Percentiles rank a stretch among this genome's conserved stretches.
These are phyloP conservation scores for Penicillium rolfsii DNA, from an alignment of 2,329 filamentous ascomycete species.

Conservation along the genomic window DNA sequence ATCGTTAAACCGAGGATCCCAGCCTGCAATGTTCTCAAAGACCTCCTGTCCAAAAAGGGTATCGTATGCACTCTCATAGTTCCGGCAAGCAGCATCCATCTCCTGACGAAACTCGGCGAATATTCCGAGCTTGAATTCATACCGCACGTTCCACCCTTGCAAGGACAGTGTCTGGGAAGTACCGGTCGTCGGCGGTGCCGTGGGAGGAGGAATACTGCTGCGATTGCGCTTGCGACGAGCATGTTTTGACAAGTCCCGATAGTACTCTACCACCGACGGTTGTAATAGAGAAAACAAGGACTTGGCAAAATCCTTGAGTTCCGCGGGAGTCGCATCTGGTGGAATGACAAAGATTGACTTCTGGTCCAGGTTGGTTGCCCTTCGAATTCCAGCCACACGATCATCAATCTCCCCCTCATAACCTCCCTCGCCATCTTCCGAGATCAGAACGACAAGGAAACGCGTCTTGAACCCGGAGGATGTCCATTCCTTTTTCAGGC, in stretches of 20 bases:
- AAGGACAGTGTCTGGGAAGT: slow-evolving; percentile 84
- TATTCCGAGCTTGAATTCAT: slow-evolving; percentile 89
- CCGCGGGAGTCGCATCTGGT: slow-evolving; percentile 69
- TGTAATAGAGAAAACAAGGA: slow-evolving; percentile 74
- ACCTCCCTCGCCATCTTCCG: slow-evolving; percentile 69
- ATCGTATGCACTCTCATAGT: slow-evolving; percentile 86
- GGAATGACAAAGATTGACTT: slow-evolving; percentile 87
- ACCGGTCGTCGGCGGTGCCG: slow-evolving; percentile 77
- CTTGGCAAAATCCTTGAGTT: slow-evolving; percentile 73
- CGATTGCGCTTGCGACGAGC: slow-evolving; percentile 83
- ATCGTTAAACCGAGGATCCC: slow-evolving; percentile 89
- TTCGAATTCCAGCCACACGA: slow-evolving; percentile 76
- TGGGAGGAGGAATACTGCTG: slow-evolving; percentile 76
- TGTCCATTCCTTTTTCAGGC: slow-evolving; percentile 67
- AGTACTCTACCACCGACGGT: slow-evolving; percentile 80
- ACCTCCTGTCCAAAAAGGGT: slow-evolving; percentile 79
- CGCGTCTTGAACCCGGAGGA: slow-evolving; percentile 70
- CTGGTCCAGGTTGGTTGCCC: slow-evolving; percentile 76
- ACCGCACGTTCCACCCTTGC: slow-evolving; percentile 88
- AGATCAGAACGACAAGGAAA: slow-evolving; percentile 76
- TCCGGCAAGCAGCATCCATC: slow-evolving; percentile 81
- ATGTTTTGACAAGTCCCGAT: slow-evolving; percentile 91
- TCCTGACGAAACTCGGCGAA: slow-evolving; percentile 94
- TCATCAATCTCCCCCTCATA: slow-evolving; percentile 69
- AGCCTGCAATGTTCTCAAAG: slow-evolving; percentile 84